Evolutionary conservation across 495 filamentous ascomycete species (phyloP).

Genomic region (Aspergillus ostianus): DNA sequence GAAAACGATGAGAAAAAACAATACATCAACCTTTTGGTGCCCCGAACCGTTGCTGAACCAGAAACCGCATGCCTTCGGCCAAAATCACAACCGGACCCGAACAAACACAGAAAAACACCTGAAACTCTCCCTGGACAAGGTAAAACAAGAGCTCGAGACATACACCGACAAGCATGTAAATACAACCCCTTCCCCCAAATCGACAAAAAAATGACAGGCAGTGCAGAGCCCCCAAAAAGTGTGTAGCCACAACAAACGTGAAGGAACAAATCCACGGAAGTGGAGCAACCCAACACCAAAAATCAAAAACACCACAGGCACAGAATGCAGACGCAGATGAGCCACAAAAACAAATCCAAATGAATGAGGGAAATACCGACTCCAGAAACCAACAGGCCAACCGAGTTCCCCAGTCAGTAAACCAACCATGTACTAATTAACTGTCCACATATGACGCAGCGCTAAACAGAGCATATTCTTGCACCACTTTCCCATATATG

Average conservation of each 20-base stretch:
- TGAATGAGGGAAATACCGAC: constrained; percentile 27
- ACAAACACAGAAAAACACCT: constrained; percentile 21
- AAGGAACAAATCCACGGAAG: neutral
- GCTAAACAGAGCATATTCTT: constrained; percentile 23
- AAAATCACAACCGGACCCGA: constrained; percentile 20
- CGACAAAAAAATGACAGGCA: constrained; percentile 8
- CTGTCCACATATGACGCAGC: constrained; percentile 23
- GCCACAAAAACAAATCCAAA: constrained; percentile 18
- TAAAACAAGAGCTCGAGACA: constrained; percentile 23
- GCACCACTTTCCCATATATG: constrained; percentile 25
- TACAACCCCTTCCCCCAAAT: constrained; percentile 16
- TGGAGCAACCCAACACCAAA: neutral
- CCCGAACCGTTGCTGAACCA: constrained; percentile 17
- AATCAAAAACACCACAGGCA: constrained; percentile 3
- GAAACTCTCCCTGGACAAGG: constrained; percentile 17
- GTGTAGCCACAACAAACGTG: constrained; percentile 14
- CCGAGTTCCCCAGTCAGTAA: constrained; percentile 27
- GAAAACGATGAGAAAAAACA: constrained; percentile 10
- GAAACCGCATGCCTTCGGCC: constrained; percentile 16
- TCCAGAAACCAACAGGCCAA: constrained; percentile 33
- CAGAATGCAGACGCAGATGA: constrained; percentile 12
- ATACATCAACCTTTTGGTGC: constrained; percentile 14
- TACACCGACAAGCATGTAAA: constrained; percentile 19
- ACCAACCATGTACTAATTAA: constrained; percentile 31
- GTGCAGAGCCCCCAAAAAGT: constrained; percentile 11